These are phyloP conservation scores for Viola pubescens DNA, from an alignment of 441 rosid genomes.

Conservation along the genomic window DNA sequence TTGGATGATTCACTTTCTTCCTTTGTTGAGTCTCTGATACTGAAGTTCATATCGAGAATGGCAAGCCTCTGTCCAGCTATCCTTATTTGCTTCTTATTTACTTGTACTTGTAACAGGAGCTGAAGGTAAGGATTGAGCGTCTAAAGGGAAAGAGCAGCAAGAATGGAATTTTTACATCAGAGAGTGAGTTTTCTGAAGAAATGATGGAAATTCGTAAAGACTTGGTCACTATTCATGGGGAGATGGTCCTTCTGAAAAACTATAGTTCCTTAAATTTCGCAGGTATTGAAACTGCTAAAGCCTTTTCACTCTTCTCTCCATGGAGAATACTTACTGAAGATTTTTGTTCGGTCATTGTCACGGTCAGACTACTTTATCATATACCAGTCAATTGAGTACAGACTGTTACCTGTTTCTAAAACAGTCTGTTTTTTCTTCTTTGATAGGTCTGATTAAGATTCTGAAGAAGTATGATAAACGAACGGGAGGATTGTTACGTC, in stretches of 20 bases:
- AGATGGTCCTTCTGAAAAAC: conserved; percentile 94
- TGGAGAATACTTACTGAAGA: not conserved
- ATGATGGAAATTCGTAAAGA: conserved; percentile 93
- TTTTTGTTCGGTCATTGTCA: not conserved
- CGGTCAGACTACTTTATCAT: not conserved
- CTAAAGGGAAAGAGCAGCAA: conserved; percentile 47
- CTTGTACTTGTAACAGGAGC: conserved; percentile 39
- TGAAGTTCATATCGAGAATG: not conserved
- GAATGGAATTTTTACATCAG: conserved; percentile 50
- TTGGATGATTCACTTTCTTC: no score
- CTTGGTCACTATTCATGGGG: conserved; percentile 85
- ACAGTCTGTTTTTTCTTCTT: conserved; percentile 16
- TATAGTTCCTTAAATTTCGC: conserved; percentile 93
- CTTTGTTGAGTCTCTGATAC: no score
- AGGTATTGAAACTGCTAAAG: conserved; percentile 30
- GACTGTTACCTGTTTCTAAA: conserved; percentile 18
- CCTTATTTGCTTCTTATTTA: not conserved
- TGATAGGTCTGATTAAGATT: conserved; percentile 69
- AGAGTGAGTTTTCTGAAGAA: conserved; percentile 75
- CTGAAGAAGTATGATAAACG: conserved; percentile 88
- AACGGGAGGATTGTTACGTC: conserved; percentile 68
- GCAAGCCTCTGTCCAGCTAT: not conserved
- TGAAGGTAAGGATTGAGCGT: conserved; percentile 70
- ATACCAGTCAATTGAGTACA: not conserved
- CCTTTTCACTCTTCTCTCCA: not conserved